Evolutionary conservation across 768 basidiomycete genomes (phyloP).

Genomic region (Suillus variegatus): DNA sequence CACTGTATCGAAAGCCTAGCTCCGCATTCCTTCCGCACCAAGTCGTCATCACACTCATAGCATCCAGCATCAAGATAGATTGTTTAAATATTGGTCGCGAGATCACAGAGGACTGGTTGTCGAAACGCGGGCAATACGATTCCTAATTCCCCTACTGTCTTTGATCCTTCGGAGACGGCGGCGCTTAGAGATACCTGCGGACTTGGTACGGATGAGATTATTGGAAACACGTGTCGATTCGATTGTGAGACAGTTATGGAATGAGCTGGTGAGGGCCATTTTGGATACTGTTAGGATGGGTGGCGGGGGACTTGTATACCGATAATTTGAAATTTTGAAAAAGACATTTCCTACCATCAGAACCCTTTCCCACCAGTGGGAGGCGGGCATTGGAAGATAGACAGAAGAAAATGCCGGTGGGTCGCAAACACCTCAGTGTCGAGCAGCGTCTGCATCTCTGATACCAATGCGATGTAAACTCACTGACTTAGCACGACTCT

Average conservation of each 20-base stretch:
- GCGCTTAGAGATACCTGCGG: constrained; percentile 41
- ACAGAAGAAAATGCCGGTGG: too few relatives aligned
- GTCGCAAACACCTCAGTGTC: too few relatives aligned
- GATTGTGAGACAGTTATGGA: constrained; percentile 47
- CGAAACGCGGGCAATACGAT: constrained; percentile 47
- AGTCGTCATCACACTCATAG: constrained; percentile 68
- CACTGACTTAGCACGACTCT: too few relatives aligned
- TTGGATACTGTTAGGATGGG: constrained; percentile 75
- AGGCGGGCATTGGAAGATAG: too few relatives aligned
- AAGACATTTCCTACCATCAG: too few relatives aligned
- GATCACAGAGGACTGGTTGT: constrained; percentile 81
- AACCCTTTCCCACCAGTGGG: too few relatives aligned
- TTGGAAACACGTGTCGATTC: constrained; percentile 40
- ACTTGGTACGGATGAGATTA: constrained; percentile 58
- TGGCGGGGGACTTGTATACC: constrained; percentile 70
- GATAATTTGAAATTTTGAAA: too few relatives aligned
- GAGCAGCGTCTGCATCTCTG: too few relatives aligned
- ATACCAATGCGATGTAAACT: too few relatives aligned
- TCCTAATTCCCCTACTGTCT: constrained; percentile 44
- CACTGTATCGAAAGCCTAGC: constrained; percentile 37
- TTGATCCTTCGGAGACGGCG: constrained; percentile 53
- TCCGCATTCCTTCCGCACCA: constrained; percentile 67
- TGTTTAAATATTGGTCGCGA: constrained; percentile 59
- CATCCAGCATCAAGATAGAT: constrained; percentile 68
- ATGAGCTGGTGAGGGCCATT: constrained; percentile 53